A percentile compares a stretch with the other conserved stretches of the same genome.
Evolutionary conservation across 805 yeast genomes (phyloP).

Genomic region (Cyberlindnera nakhonratchasimensis): DNA sequence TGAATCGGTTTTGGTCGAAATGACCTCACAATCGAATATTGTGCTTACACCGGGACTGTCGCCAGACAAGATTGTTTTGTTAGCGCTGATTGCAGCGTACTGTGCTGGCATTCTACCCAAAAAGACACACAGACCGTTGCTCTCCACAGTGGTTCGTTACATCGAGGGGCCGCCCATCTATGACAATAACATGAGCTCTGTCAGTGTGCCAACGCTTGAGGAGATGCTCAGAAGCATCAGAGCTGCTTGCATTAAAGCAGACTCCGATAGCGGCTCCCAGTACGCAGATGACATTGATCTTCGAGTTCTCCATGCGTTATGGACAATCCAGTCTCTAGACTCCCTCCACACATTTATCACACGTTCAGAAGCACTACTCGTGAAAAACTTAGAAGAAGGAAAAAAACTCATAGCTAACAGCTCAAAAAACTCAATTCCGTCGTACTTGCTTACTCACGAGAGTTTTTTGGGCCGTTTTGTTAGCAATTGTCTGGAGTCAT

Average conservation of each 20-base stretch:
- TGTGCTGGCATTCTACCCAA: constrained; percentile 40
- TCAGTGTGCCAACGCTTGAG: constrained; percentile 33
- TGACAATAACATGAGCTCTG: constrained; percentile 19
- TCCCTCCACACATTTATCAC: constrained; percentile 39
- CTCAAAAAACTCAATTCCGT: constrained; percentile 15
- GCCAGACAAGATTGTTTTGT: constrained; percentile 51
- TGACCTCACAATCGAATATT: constrained; percentile 8
- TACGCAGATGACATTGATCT: constrained; percentile 31
- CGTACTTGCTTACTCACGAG: constrained; percentile 31
- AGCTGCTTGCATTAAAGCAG: constrained; percentile 19
- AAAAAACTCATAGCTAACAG: constrained; percentile 22
- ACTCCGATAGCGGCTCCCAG: constrained; percentile 20
- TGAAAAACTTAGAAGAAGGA: constrained; percentile 35
- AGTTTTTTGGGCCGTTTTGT: constrained; percentile 49
- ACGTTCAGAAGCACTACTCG: constrained; percentile 31
- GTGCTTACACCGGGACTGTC: constrained; percentile 41
- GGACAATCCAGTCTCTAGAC: constrained; percentile 50
- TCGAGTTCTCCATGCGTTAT: constrained; percentile 36
- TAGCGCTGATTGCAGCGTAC: constrained; percentile 46
- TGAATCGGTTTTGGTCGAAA: no score
- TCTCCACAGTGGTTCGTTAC: constrained; percentile 41
- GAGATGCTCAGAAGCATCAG: constrained; percentile 30
- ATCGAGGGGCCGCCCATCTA: constrained; percentile 34
- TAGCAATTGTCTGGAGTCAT: constrained; percentile 35
- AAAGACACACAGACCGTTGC: constrained; percentile 35